phyloP scores from a whole-genome alignment of 2,329 filamentous ascomycete genomes.

The Aspergillus sp. region DNA sequence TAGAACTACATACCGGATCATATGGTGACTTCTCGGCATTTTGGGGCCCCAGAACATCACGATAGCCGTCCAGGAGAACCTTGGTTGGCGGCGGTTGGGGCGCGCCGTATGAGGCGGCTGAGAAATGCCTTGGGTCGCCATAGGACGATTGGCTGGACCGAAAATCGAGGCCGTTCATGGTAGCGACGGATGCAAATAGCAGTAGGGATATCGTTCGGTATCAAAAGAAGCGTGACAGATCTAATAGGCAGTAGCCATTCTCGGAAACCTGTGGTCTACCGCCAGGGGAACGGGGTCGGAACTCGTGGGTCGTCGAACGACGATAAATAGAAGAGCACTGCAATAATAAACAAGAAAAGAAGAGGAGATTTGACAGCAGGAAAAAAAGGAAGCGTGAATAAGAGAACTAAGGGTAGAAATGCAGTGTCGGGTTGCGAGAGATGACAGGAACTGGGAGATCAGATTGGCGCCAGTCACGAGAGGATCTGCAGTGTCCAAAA shows the following conservation, averaged over 20 bases:
- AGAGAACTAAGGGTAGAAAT: background rate
- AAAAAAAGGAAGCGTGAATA: background rate
- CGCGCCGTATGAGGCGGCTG: constrained; percentile 34
- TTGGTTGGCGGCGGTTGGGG: constrained; percentile 41
- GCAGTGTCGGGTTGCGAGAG: background rate
- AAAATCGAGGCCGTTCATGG: constrained; percentile 36
- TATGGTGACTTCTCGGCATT: constrained; percentile 56
- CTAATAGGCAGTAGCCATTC: constrained; percentile 20
- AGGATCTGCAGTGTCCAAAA: constrained; percentile 7
- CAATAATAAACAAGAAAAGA: background rate
- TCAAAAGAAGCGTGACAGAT: background rate
- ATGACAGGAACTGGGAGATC: background rate
- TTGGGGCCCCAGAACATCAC: constrained; percentile 56
- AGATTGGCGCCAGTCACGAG: constrained; percentile 10
- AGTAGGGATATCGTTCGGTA: background rate
- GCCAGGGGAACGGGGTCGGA: constrained; percentile 1
- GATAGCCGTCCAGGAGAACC: constrained; percentile 60
- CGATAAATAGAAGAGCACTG: background rate
- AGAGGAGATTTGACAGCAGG: background rate
- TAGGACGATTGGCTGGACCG: constrained; percentile 44
- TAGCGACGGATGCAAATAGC: constrained; percentile 16
- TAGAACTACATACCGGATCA: constrained; percentile 54
- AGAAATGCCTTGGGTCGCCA: constrained; percentile 40
- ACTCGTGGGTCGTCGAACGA: background rate
- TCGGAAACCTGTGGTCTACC: constrained; percentile 10